Percentiles rank a stretch among this genome's conserved stretches.
phyloP scores from a whole-genome alignment of 768 basidiomycete species.

The Mycena indigotica region DNA sequence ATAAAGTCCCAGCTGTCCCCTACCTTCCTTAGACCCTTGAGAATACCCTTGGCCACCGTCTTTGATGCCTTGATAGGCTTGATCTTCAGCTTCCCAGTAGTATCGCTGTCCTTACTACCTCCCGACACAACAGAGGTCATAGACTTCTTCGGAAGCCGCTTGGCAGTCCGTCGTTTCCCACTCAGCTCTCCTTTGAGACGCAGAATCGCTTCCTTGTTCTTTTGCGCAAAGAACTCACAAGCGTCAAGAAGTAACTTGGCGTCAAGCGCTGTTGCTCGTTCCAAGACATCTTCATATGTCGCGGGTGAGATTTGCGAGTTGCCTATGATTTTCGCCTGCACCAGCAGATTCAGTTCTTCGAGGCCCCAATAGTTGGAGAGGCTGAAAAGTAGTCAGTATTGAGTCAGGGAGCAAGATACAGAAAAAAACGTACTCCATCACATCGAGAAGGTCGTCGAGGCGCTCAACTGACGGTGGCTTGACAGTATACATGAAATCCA shows the following conservation, averaged over 20 bases:
- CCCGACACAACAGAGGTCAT: not conserved
- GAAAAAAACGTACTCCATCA: constrained; percentile 18
- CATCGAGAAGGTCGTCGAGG: constrained; percentile 19
- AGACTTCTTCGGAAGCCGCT: constrained; percentile 18
- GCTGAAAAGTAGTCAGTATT: constrained; percentile 3
- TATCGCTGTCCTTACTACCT: not conserved
- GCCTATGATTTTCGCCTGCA: constrained; percentile 23
- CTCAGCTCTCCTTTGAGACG: constrained; percentile 19
- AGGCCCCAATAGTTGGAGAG: constrained; percentile 23
- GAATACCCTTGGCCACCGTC: constrained; percentile 15
- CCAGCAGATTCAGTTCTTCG: constrained; percentile 20
- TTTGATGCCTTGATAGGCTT: constrained; percentile 8
- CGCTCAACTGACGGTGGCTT: constrained; percentile 17
- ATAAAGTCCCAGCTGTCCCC: constrained; percentile 18
- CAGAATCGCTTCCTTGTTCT: constrained; percentile 22
- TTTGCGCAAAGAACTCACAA: constrained; percentile 21
- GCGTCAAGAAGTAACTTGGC: constrained; percentile 21
- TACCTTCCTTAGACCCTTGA: constrained; percentile 18
- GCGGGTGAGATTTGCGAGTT: constrained; percentile 22
- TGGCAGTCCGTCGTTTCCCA: constrained; percentile 14
- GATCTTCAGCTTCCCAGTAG: not conserved
- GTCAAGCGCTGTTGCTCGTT: constrained; percentile 20
- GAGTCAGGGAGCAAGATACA: not conserved
- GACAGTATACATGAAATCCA: constrained; percentile 20
- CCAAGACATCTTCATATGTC: constrained; percentile 23